phyloP scores from a whole-genome alignment of 116 monocot species.

The Phalaenopsis hybrid region DNA sequence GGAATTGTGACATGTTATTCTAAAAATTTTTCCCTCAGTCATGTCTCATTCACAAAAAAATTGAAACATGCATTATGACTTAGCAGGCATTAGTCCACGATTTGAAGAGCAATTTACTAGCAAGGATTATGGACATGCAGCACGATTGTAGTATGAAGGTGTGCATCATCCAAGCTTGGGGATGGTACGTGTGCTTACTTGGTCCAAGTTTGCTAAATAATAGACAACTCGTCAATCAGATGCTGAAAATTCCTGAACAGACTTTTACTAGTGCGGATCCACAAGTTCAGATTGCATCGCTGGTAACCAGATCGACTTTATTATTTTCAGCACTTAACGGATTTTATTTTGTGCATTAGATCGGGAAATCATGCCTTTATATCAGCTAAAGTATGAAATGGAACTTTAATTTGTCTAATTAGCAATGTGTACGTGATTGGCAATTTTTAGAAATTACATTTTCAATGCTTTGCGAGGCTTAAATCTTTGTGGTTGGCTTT shows the following conservation, averaged over 20 bases:
- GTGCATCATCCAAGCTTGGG: slow-evolving; percentile 55
- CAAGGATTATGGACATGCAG: slow-evolving; percentile 31
- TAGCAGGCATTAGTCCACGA: slow-evolving; percentile 29
- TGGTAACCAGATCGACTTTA: slow-evolving; percentile 30
- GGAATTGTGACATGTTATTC: neutral
- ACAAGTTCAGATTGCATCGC: slow-evolving; percentile 47
- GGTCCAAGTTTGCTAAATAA: slow-evolving; percentile 20
- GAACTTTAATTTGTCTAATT: neutral
- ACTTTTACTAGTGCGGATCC: slow-evolving; percentile 40
- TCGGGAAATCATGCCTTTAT: neutral
- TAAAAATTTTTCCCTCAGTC: neutral
- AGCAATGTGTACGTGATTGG: neutral
- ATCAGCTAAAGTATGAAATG: neutral
- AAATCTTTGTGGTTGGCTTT: neutral
- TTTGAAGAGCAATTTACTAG: slow-evolving; percentile 37
- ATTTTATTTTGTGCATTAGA: neutral
- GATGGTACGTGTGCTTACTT: slow-evolving; percentile 59
- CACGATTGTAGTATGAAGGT: slow-evolving; percentile 31
- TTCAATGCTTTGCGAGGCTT: neutral
- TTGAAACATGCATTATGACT: slow-evolving; percentile 9
- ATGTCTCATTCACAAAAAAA: neutral
- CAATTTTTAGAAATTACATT: neutral
- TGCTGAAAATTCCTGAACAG: slow-evolving; percentile 56
- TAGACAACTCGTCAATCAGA: slow-evolving; percentile 40
- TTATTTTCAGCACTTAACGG: neutral